phyloP scores from a whole-genome alignment of 2,329 filamentous ascomycete species.

The Alternaria rosae region DNA sequence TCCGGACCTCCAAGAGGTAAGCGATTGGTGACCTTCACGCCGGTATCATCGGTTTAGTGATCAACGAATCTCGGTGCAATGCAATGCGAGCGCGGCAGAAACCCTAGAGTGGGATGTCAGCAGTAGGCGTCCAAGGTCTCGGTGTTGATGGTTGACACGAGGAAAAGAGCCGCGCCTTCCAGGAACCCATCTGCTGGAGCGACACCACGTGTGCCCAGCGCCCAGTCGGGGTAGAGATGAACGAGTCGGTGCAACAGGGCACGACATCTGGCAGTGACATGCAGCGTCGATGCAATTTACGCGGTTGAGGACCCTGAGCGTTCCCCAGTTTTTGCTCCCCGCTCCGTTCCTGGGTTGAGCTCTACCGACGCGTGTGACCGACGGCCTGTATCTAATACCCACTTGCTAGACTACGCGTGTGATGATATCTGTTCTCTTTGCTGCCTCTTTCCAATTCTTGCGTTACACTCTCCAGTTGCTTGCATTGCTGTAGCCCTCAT shows the following conservation, averaged over 20 bases:
- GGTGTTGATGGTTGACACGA: slow-evolving; percentile 11
- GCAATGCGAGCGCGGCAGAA: slow-evolving; percentile 22
- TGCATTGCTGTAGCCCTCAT: background rate
- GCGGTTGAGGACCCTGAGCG: slow-evolving; percentile 10
- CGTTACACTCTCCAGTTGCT: background rate
- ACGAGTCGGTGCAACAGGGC: slow-evolving; percentile 33
- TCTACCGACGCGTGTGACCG: slow-evolving; percentile 11
- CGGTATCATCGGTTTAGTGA: slow-evolving; percentile 26
- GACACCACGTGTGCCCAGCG: slow-evolving; percentile 27
- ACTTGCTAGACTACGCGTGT: slow-evolving; percentile 8
- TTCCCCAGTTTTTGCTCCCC: slow-evolving; percentile 20
- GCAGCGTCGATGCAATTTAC: slow-evolving; percentile 1
- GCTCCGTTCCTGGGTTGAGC: slow-evolving; percentile 8
- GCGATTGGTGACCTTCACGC: slow-evolving; percentile 12
- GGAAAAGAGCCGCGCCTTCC: slow-evolving; percentile 21
- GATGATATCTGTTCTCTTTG: background rate
- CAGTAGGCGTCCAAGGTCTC: slow-evolving; percentile 11
- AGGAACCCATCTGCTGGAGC: slow-evolving; percentile 17
- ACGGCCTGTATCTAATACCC: slow-evolving; percentile 8
- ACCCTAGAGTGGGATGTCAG: slow-evolving; percentile 3
- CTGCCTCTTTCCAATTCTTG: background rate
- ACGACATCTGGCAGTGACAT: slow-evolving; percentile 26
- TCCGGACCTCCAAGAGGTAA: slow-evolving; percentile 5
- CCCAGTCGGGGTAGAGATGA: slow-evolving; percentile 24
- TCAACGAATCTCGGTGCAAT: slow-evolving; percentile 29